Percentiles rank a stretch among this genome's conserved stretches.
Conservation (phyloP, 1,139 yeast species). For the Yamadazyma epiphylla region DNA sequence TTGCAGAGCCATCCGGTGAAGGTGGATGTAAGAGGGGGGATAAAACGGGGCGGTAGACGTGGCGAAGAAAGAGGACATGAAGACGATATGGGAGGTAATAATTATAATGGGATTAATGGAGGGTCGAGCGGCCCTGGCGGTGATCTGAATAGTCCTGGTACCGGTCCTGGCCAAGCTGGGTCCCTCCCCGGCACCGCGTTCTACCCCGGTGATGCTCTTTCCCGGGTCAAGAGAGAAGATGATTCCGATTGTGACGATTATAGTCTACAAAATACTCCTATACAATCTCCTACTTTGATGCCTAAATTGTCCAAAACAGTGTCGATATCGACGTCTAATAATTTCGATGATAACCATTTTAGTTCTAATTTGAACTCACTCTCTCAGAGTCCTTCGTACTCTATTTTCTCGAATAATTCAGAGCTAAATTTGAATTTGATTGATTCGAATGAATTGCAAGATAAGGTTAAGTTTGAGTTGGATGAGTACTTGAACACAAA, state of each 20-base stretch:
- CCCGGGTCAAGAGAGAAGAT: too few relatives aligned
- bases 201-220: not conserved
- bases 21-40: too few relatives aligned
- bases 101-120: not conserved
- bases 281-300: constrained; percentile 11
- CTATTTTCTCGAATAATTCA: constrained; percentile 28
- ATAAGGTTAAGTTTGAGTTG: constrained; percentile 6
- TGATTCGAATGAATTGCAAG: constrained; percentile 13
- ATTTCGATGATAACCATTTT: constrained; percentile 5
- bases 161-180: not conserved
- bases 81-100: not conserved
- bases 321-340: constrained; percentile 3
- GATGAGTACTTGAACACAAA: constrained; percentile 19
- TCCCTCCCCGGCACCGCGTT: not conserved
- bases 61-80: not conserved
- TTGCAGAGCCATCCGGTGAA: constrained; percentile 4
- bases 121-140: too few relatives aligned
- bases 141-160: too few relatives aligned
- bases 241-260: too few relatives aligned
- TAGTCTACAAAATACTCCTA: constrained; percentile 6
- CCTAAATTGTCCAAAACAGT: too few relatives aligned
- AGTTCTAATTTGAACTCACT: constrained; percentile 15
- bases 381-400: constrained; percentile 28
- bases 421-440: constrained; percentile 12
- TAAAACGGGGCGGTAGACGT: constrained; percentile 1